These are phyloP conservation scores for Scheffersomyces cryptocercus DNA, from an alignment of 1,139 yeast genomes.

Conservation along the genomic window DNA sequence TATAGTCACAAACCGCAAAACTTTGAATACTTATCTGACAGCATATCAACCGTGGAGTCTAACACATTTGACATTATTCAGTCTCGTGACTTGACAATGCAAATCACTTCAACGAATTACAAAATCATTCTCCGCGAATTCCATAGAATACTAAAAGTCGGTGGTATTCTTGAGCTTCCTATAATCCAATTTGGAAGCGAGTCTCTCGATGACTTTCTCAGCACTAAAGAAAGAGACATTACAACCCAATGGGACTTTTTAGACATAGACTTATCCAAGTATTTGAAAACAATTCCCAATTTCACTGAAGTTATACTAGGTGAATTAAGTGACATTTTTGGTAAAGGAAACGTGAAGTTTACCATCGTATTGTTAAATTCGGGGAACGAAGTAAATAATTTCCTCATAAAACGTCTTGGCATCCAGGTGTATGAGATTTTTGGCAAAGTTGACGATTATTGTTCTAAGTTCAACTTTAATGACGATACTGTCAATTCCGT, in stretches of 20 bases:
- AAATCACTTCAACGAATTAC: slow-evolving; percentile 29
- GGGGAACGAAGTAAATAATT: slow-evolving; percentile 34
- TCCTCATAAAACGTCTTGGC: slow-evolving; percentile 31
- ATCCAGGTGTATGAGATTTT: slow-evolving; percentile 34
- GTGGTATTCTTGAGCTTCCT: slow-evolving; percentile 39
- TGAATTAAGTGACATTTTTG: slow-evolving; percentile 31
- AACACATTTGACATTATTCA: slow-evolving; percentile 40
- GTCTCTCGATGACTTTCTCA: slow-evolving; percentile 1
- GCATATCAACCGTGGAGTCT: slow-evolving; percentile 29
- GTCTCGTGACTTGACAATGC: slow-evolving; percentile 36
- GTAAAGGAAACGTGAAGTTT: slow-evolving; percentile 34
- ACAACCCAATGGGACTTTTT: slow-evolving; percentile 17
- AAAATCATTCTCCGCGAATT: slow-evolving; percentile 32
- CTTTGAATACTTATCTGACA: slow-evolving; percentile 33
- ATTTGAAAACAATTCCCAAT: slow-evolving; percentile 28
- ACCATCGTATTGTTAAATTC: slow-evolving; percentile 32
- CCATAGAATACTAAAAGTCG: slow-evolving; percentile 35
- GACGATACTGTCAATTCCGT: slow-evolving; percentile 12
- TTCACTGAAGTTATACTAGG: slow-evolving; percentile 23
- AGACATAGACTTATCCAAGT: slow-evolving; percentile 18
- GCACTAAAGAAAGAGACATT: not conserved
- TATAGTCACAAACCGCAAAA: slow-evolving; percentile 35
- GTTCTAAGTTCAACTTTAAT: slow-evolving; percentile 19
- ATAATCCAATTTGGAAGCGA: slow-evolving; percentile 13
- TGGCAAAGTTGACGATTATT: slow-evolving; percentile 35